These are phyloP conservation scores for Wallacemonas sp. DNA, from an alignment of 208 protist species.

Conservation along the genomic window DNA sequence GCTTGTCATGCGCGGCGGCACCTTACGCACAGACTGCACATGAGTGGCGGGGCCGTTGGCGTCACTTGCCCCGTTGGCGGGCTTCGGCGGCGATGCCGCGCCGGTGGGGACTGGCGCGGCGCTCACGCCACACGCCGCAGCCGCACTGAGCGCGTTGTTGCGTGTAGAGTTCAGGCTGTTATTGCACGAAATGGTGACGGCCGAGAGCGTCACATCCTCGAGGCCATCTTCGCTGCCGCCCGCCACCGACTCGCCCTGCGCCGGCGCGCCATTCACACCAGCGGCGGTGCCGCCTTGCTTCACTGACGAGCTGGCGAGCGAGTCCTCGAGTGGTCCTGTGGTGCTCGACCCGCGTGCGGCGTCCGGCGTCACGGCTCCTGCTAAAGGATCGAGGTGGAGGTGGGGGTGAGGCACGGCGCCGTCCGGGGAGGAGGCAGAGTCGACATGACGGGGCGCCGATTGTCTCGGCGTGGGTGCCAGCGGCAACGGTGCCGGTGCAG, in stretches of 20 bases:
- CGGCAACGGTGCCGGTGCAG: neutral
- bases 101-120: neutral
- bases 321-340: conserved; percentile 1
- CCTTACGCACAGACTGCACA: no score
- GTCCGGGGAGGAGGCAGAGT: no score
- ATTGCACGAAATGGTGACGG: conserved; percentile 4
- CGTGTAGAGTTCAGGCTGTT: conserved; percentile 8
- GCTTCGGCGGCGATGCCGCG: neutral
- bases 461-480: neutral
- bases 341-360: neutral
- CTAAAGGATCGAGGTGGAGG: neutral
- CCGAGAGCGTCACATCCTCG: conserved; percentile 6
- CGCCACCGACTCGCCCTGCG: no score
- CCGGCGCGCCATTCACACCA: neutral
- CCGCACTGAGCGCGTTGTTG: neutral
- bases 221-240: neutral
- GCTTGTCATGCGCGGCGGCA: no score
- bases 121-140: neutral
- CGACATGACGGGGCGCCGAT: neutral
- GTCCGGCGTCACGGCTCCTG: no score
- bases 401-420: neutral
- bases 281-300: neutral
- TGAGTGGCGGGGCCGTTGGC: no score
- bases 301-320: neutral
- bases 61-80: no score